Percentiles rank a stretch among this genome's conserved stretches.
phyloP scores from a whole-genome alignment of 257 asterid genomes.

The Paraleonurus japonicus region DNA sequence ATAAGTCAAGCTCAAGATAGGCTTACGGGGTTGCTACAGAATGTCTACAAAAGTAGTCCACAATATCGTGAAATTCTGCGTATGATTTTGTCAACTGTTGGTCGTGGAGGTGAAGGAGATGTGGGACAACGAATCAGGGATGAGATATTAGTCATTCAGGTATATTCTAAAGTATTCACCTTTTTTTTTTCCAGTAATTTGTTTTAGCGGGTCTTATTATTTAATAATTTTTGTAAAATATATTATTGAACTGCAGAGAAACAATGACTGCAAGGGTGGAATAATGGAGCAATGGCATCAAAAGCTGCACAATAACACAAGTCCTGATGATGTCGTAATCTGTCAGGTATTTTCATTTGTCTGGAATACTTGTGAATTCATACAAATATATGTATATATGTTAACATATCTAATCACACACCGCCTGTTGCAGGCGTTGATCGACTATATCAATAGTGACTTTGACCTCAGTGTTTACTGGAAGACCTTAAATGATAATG shows the following conservation, averaged over 20 bases:
- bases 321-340: slow-evolving; percentile 97
- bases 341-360: slow-evolving; percentile 55
- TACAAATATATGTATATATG: not conserved
- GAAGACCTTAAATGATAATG: slow-evolving; percentile 92
- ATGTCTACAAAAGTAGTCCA: slow-evolving; percentile 56
- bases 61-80: slow-evolving; percentile 74
- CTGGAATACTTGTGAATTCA: not conserved
- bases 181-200: not conserved
- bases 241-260: slow-evolving; percentile 57
- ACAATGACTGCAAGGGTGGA: slow-evolving; percentile 92
- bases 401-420: not conserved
- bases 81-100: slow-evolving; percentile 96
- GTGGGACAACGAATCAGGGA: slow-evolving; percentile 99
- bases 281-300: slow-evolving; percentile 99
- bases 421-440: slow-evolving; percentile 65
- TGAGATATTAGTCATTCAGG: slow-evolving; percentile 97
- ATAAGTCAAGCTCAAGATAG: slow-evolving; percentile 98
- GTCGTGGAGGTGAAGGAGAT: slow-evolving; percentile 99
- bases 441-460: slow-evolving; percentile 79
- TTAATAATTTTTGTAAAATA: slow-evolving; percentile 13
- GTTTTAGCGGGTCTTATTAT: not conserved
- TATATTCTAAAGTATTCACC: slow-evolving; percentile 21
- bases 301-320: slow-evolving; percentile 94
- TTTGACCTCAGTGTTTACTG: slow-evolving; percentile 80
- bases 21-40: slow-evolving; percentile 83